Evolutionary conservation across 768 basidiomycete genomes (phyloP).

Genomic region (Boletus pseudopeckii): DNA sequence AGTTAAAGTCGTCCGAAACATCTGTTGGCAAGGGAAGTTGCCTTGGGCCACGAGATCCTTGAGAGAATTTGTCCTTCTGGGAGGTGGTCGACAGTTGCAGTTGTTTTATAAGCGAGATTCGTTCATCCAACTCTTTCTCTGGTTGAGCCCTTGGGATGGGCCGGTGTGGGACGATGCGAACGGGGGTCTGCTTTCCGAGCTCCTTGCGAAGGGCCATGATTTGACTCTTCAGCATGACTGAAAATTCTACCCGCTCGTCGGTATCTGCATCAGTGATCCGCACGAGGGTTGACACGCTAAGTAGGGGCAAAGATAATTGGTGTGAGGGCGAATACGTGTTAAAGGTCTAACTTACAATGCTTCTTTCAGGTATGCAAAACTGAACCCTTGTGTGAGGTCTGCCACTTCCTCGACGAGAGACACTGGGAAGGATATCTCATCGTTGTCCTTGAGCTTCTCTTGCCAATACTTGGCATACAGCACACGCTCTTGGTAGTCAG

Average conservation of each 20-base stretch:
- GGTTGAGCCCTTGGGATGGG: not conserved
- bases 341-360: conserved; percentile 60
- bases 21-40: not conserved
- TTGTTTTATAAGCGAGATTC: not conserved
- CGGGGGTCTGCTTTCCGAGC: conserved; percentile 44
- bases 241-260: conserved; percentile 50
- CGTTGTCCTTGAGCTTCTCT: conserved; percentile 62
- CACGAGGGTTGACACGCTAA: conserved; percentile 72
- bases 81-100: not conserved
- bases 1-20: not conserved
- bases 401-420: conserved; percentile 58
- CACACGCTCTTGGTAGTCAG: conserved; percentile 57
- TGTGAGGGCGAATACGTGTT: not conserved
- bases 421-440: conserved; percentile 65
- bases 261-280: conserved; percentile 52
- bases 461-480: conserved; percentile 82
- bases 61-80: not conserved
- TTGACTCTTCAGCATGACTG: conserved; percentile 48
- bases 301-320: not conserved
- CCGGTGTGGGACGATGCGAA: not conserved
- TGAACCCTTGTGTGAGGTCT: conserved; percentile 60
- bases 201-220: conserved; percentile 64
- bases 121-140: not conserved
- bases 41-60: not conserved
- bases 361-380: conserved; percentile 88